Base-by-base conservation (phyloP, 2,329 filamentous ascomycete species). In the Pseudophaeomoniella oleicola region DNA sequence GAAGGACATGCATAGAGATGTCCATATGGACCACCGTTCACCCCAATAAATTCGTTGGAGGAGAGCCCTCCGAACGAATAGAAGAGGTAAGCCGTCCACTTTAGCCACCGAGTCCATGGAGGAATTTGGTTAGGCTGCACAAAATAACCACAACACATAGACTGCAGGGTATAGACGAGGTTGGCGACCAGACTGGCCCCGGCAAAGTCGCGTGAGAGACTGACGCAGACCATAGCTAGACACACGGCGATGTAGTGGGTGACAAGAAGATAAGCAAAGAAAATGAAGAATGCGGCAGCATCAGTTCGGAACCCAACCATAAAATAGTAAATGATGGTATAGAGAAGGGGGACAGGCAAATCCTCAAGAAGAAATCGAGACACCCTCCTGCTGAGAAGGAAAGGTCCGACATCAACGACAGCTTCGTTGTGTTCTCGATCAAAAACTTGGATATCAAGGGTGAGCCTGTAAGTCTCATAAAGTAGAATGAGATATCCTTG, bases 401-500 rank as follows among this genome's bases (percentile, higher is more conserved):
- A 87, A 0, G 78, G 75, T 0, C 80, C 56, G 2, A 81, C 72
- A 19, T 72, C 71, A 13, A 83, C 78, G 14, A 82, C 80, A 3
- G 78, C 75, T 52, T 87, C 81, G 19, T 73, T 75, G 19, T 74
- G 69, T 49, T 87, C 81, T 37, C 81, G 74, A 47, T 88, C 81
- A 48, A 85, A 88, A 0, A 81, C 66, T 16, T 73, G 72, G 11
- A 87, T 82, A 43, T 87, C 81, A 35, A 80, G 69, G 0, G 78
- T 82, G 39, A 87, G 59, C 3, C 82, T 73, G 47, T 83, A 87
- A 0, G 74, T 76, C 53, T 87, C 82, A 42, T 82, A 86, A 10
- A 85, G 63, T 9, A 87, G 63, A 35, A 85, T 77, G 3, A 87
- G 64, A 49, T 87, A 87, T 2, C 80, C 80, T 48, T 87, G 81